Evolutionary conservation across 2,329 filamentous ascomycete species (phyloP).

Genomic region (Tolypocladium sp.): DNA sequence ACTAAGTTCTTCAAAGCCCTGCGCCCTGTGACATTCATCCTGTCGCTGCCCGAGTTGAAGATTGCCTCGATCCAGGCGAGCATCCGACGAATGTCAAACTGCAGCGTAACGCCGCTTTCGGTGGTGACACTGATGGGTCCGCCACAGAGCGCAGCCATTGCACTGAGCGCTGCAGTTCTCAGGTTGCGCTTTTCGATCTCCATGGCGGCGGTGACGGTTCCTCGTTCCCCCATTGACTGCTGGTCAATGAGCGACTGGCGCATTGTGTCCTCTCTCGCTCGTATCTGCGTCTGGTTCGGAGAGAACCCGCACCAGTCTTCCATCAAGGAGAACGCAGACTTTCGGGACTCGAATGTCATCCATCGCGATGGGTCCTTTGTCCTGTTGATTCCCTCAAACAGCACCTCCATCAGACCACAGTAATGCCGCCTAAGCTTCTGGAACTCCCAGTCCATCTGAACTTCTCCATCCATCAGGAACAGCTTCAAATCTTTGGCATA

Average conservation of each 20-base stretch:
- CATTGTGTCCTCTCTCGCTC: slow-evolving; percentile 78
- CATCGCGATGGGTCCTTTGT: slow-evolving; percentile 79
- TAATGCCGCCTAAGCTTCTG: slow-evolving; percentile 88
- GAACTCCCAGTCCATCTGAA: slow-evolving; percentile 91
- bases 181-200: slow-evolving; percentile 96
- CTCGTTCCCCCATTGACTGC: slow-evolving; percentile 65
- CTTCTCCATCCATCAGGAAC: slow-evolving; percentile 88
- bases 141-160: slow-evolving; percentile 89
- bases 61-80: slow-evolving; percentile 93
- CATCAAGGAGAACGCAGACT: slow-evolving; percentile 93
- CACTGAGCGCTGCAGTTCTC: slow-evolving; percentile 79
- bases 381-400: slow-evolving; percentile 85
- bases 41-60: slow-evolving; percentile 84
- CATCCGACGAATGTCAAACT: slow-evolving; percentile 89
- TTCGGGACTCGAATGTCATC: slow-evolving; percentile 96
- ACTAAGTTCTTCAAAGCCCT: slow-evolving; percentile 85
- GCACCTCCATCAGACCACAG: slow-evolving; percentile 83
- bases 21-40: slow-evolving; percentile 82
- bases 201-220: slow-evolving; percentile 77
- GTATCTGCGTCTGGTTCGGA: slow-evolving; percentile 76
- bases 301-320: slow-evolving; percentile 99
- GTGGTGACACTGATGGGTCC: slow-evolving; percentile 79
- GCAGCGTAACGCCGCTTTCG: slow-evolving; percentile 76
- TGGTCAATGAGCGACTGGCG: slow-evolving; percentile 75
- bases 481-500: slow-evolving; percentile 90